Percentiles rank a stretch among this genome's conserved stretches.
Conservation (phyloP, 2,329 filamentous ascomycete genomes). For the Aureobasidium sp. region DNA sequence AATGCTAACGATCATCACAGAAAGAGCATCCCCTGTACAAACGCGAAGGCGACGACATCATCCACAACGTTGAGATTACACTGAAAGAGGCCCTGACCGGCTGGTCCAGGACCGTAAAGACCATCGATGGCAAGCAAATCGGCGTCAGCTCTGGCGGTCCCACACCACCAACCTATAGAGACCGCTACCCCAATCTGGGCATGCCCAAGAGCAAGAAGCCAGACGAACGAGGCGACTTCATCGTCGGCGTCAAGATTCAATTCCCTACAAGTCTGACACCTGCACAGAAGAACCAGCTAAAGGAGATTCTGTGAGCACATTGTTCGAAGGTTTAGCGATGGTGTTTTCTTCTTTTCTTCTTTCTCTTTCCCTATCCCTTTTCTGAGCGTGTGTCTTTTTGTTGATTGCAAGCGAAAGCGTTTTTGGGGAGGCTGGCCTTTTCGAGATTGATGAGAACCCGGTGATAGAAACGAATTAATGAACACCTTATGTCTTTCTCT, state of each 20-base stretch:
- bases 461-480: not conserved
- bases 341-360: not conserved
- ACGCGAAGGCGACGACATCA: conserved; percentile 80
- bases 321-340: not conserved
- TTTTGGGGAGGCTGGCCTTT: not conserved
- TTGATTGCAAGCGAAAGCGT: not conserved
- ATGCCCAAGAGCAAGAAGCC: conserved; percentile 95
- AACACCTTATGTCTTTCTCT: not conserved
- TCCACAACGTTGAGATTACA: conserved; percentile 67
- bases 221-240: conserved; percentile 71
- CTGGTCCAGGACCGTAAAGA: conserved; percentile 84
- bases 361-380: not conserved
- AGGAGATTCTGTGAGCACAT: conserved; percentile 56
- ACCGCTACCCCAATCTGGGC: conserved; percentile 74
- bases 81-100: conserved; percentile 93
- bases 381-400: not conserved
- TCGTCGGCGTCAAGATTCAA: conserved; percentile 85
- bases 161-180: conserved; percentile 73
- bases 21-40: conserved; percentile 79
- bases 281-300: conserved; percentile 71
- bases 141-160: conserved; percentile 71
- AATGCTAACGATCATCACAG: conserved; percentile 35
- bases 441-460: not conserved
- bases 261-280: conserved; percentile 73
- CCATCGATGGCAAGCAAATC: conserved; percentile 85